Evolutionary conservation across 768 basidiomycete species (phyloP).

Genomic region (Podaxis rugospora): DNA sequence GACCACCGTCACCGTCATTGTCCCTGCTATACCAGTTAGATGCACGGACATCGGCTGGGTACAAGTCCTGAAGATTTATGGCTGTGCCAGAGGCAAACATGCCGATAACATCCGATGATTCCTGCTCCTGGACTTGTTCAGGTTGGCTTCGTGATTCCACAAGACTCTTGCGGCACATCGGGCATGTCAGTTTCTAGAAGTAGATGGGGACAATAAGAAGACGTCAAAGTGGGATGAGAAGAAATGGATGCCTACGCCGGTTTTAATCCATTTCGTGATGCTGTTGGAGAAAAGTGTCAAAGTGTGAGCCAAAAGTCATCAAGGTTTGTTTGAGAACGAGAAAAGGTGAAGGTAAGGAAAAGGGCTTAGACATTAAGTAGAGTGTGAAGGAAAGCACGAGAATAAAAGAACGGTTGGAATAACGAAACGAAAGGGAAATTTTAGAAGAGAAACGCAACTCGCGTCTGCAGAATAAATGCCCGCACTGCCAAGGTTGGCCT

Average conservation of each 20-base stretch:
- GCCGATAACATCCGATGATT: not conserved
- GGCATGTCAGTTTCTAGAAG: slow-evolving; percentile 13
- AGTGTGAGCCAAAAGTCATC: not conserved
- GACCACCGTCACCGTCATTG: slow-evolving; percentile 16
- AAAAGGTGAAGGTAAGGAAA: not conserved
- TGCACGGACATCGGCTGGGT: not conserved
- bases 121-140: not conserved
- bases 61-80: not conserved
- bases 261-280: slow-evolving; percentile 59
- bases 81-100: not conserved
- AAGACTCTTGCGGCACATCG: slow-evolving; percentile 14
- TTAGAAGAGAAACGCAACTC: slow-evolving; percentile 42
- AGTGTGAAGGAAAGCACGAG: not conserved
- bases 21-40: not conserved
- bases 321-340: not conserved
- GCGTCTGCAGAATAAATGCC: slow-evolving; percentile 77
- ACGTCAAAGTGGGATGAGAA: not conserved
- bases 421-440: not conserved
- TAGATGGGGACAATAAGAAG: not conserved
- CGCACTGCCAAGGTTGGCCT: slow-evolving; percentile 44
- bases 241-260: slow-evolving; percentile 40
- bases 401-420: not conserved
- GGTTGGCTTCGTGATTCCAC: slow-evolving; percentile 12
- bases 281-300: slow-evolving; percentile 25
- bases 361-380: not conserved